Evolutionary conservation across 2,329 filamentous ascomycete genomes (phyloP), one percentile per base, ranked within the genome.

Genomic region (Alternaria atra): DNA sequence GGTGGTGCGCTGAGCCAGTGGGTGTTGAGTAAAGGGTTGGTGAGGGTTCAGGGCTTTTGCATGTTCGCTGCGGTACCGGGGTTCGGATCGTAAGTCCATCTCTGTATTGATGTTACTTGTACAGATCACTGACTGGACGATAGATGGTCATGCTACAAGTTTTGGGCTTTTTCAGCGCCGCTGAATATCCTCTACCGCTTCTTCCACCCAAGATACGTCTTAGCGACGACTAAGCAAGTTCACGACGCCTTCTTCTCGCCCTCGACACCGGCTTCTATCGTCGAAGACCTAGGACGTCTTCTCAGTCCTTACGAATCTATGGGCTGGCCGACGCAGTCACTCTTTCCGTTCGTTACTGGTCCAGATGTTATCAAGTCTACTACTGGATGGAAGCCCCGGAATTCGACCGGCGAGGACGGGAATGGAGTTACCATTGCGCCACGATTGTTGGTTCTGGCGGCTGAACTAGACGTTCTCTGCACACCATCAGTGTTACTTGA

Each of bases 1-100:
- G 84, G 85, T 6, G 85, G 82, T 5, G 84, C 83, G 0, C 69
- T 87, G 52, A 75, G 78, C 47, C 85, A 87, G 70, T 83, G 81
- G 37, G 70, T 85, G 5, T 71, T 87, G 6, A 80, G 79, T 6
- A 76, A 81, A 34, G 71, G 75, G 5, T 43, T 75, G 63, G 76
- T 80, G 8, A 76, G 66, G 37, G 82, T 83, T 6, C 79, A 79
- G 48, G 84, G 77, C 1, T 73, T 86, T 39, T 83, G 77, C 6
- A 73, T 87, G 39, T 69, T 84, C 29, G 84, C 78, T 10, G 81
- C 81, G 6, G 20, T 20, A 20, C 20, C 20, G 79, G 81, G 80
- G 4, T 84, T 80, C 73, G 84, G 80, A 61, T 83, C 79, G 82
- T 84, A 75, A 70, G 81, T 79, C 34, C 9, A 82, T n/a, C 8